Evolutionary conservation across 2,329 filamentous ascomycete genomes (phyloP).

Genomic region (Lachnellula suecica): DNA sequence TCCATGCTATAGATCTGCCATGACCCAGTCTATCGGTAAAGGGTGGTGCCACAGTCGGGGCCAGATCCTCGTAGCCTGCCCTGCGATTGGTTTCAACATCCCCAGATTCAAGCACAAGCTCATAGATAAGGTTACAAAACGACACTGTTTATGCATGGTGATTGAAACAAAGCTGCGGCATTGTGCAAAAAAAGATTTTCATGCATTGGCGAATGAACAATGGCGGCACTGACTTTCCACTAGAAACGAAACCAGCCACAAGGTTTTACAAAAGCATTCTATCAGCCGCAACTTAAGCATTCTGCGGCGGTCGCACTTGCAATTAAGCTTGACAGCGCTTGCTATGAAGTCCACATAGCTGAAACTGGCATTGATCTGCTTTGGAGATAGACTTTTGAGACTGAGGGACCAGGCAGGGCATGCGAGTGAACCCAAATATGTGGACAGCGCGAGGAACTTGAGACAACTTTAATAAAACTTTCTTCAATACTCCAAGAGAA

Average conservation of each 20-base stretch:
- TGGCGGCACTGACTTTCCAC: constrained; percentile 3
- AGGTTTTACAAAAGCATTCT: too few species aligned
- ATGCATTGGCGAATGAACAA: constrained; percentile 13
- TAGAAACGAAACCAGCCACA: constrained; percentile 15
- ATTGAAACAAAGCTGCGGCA: constrained; percentile 19
- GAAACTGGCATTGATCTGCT: too few species aligned
- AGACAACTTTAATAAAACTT: too few species aligned
- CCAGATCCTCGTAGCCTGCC: background rate
- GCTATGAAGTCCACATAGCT: too few species aligned
- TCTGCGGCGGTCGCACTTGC: too few species aligned
- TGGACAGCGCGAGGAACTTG: too few species aligned
- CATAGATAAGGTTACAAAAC: constrained; percentile 17
- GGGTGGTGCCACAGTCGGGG: constrained; percentile 7
- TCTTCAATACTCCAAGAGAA: too few species aligned
- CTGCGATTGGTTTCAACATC: constrained; percentile 10
- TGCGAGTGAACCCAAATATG: too few species aligned
- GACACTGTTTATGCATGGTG: constrained; percentile 9
- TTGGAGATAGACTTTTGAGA: too few species aligned
- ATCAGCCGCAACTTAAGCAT: too few species aligned
- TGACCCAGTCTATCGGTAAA: constrained; percentile 6
- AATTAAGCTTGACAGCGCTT: too few species aligned
- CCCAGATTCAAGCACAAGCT: background rate
- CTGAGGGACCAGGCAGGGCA: too few species aligned
- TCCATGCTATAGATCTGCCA: constrained; percentile 13
- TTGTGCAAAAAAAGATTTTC: constrained; percentile 2